phyloP scores from a whole-genome alignment of 2,329 filamentous ascomycete genomes.

The Phaeophleospora eucalypticola region DNA sequence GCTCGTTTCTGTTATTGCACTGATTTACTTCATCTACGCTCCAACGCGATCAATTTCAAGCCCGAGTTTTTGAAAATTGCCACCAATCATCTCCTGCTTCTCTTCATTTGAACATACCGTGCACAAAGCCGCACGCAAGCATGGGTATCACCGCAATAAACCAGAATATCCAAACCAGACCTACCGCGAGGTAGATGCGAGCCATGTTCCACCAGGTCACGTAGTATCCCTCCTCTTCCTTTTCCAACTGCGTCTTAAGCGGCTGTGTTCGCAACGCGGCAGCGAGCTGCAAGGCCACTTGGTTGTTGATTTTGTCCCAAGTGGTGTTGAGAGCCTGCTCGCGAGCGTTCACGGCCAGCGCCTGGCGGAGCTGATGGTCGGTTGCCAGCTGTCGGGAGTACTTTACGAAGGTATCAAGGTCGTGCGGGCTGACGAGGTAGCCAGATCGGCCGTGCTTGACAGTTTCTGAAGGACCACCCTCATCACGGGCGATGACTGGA shows the following conservation, averaged over 20 bases:
- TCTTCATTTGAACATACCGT: conserved; percentile 27
- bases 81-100: not conserved
- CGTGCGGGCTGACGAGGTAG: conserved; percentile 57
- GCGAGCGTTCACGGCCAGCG: conserved; percentile 49
- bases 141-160: conserved; percentile 34
- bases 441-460: conserved; percentile 58
- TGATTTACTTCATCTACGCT: too few relatives aligned
- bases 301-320: conserved; percentile 69
- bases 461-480: conserved; percentile 66
- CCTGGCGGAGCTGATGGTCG: conserved; percentile 42
- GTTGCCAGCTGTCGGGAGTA: conserved; percentile 49
- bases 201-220: conserved; percentile 25
- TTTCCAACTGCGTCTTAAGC: conserved; percentile 13
- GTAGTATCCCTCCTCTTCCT: conserved; percentile 24
- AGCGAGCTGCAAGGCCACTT: conserved; percentile 61
- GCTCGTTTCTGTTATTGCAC: too few relatives aligned
- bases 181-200: conserved; percentile 30
- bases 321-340: conserved; percentile 59
- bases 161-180: conserved; percentile 36
- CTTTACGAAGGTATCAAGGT: conserved; percentile 56
- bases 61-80: not conserved
- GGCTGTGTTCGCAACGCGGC: conserved; percentile 36
- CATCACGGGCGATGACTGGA: conserved; percentile 64
- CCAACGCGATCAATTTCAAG: too few relatives aligned
- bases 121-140: conserved; percentile 29